phyloP scores from a whole-genome alignment of 441 rosid genomes.

The Omphalea diandra region DNA sequence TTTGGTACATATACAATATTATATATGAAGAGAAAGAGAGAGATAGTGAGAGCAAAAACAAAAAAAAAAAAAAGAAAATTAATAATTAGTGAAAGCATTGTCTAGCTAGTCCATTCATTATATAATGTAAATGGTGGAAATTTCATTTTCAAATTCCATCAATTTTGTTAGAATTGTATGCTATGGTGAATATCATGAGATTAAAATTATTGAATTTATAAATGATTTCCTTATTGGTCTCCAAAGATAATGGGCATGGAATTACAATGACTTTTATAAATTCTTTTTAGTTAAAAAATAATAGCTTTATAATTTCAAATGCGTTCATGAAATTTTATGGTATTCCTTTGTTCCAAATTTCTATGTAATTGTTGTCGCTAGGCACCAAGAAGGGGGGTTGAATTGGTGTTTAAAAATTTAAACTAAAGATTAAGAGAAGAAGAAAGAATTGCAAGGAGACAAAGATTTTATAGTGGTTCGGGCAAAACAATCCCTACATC shows the following conservation, averaged over 20 bases:
- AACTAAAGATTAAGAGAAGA: too few species aligned
- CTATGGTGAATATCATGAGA: neutral
- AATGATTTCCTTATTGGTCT: neutral
- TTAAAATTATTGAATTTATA: neutral
- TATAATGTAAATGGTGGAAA: neutral
- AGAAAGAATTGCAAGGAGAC: too few species aligned
- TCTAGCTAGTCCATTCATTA: neutral
- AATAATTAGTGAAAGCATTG: neutral
- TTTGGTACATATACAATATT: neutral
- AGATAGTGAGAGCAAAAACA: too few species aligned
- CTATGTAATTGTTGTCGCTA: too few species aligned
- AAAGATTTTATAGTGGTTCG: too few species aligned
- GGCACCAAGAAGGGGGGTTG: too few species aligned
- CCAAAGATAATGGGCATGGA: neutral
- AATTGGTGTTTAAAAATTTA: too few species aligned
- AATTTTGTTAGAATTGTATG: neutral
- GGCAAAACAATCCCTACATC: too few species aligned
- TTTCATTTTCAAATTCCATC: neutral
- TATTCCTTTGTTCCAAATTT: neutral
- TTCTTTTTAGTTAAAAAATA: neutral
- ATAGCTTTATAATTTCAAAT: neutral
- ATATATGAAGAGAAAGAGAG: too few species aligned
- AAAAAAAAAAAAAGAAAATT: too few species aligned
- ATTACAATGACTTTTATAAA: neutral
- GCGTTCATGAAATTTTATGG: neutral